These are phyloP conservation scores for Curvularia eragrostidis DNA, from an alignment of 2,329 filamentous ascomycete species.

Conservation along the genomic window DNA sequence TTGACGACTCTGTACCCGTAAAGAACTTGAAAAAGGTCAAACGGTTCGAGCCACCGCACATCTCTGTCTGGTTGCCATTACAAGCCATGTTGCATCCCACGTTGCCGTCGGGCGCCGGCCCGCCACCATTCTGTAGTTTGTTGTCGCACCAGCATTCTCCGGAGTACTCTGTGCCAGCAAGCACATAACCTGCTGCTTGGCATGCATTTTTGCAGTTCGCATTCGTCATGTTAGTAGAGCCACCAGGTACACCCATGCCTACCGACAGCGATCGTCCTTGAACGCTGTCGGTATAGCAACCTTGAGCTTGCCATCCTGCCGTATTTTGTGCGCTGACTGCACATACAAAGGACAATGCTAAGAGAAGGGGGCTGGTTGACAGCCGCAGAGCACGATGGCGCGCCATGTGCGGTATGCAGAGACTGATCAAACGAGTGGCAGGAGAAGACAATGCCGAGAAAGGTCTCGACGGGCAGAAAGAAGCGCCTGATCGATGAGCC, in stretches of 20 bases:
- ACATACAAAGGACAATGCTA: conserved; percentile 8
- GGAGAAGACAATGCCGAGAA: not conserved
- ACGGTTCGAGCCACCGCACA: conserved; percentile 35
- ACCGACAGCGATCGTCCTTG: conserved; percentile 26
- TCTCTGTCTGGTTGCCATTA: conserved; percentile 30
- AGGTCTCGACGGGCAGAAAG: conserved; percentile 3
- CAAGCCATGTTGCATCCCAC: conserved; percentile 44
- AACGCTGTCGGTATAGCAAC: conserved; percentile 34
- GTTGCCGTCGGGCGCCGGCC: conserved; percentile 47
- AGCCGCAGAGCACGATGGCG: conserved; percentile 5
- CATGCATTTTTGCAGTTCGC: conserved; percentile 32
- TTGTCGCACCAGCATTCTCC: conserved; percentile 39
- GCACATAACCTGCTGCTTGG: conserved; percentile 20
- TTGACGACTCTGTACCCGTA: conserved; percentile 20
- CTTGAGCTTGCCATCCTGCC: conserved; percentile 30
- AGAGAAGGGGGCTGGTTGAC: conserved; percentile 4
- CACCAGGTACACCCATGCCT: conserved; percentile 23
- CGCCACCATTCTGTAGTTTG: conserved; percentile 25
- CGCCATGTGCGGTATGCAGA: conserved; percentile 6
- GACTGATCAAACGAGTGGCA: conserved; percentile 4
- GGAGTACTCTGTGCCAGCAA: conserved; percentile 36
- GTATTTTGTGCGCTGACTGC: conserved; percentile 9
- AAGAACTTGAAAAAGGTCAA: conserved; percentile 31
- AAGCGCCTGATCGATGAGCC: conserved; percentile 5
- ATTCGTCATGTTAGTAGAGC: conserved; percentile 37